These are phyloP conservation scores for Clonostachys rhizophaga DNA, from an alignment of 2,329 filamentous ascomycete species.

Conservation along the genomic window DNA sequence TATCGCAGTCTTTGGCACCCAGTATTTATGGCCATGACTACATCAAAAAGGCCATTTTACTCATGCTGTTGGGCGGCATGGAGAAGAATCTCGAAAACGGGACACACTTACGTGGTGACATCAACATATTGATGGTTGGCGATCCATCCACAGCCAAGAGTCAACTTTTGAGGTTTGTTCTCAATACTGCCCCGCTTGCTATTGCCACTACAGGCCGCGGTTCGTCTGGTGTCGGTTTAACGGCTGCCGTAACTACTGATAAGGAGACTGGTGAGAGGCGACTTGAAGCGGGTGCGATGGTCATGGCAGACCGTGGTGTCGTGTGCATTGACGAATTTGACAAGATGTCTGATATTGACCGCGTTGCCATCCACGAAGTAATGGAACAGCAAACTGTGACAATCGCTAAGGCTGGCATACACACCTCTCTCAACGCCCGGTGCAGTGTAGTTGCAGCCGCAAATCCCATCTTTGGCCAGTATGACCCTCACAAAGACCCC, in stretches of 20 bases:
- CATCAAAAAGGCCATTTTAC: constrained; percentile 94
- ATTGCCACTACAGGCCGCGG: constrained; percentile 97
- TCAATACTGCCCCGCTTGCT: constrained; percentile 93
- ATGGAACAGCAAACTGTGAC: constrained; percentile 99
- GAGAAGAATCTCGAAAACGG: constrained; percentile 99
- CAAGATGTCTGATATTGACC: constrained; percentile 98
- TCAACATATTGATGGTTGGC: constrained; percentile 99
- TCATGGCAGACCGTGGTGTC: constrained; percentile 91
- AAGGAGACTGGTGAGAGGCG: constrained; percentile 96
- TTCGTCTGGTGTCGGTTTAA: constrained; percentile 95
- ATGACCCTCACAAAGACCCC: constrained; percentile 96
- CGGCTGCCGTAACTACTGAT: constrained; percentile 91
- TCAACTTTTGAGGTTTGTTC: constrained; percentile 92
- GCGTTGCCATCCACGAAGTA: constrained; percentile 98
- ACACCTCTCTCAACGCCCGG: constrained; percentile 92
- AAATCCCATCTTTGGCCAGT: constrained; percentile 97
- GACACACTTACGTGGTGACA: constrained; percentile 95
- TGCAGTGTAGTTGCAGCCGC: constrained; percentile 96
- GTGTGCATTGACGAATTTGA: constrained; percentile 99
- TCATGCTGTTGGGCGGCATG: constrained; percentile 93
- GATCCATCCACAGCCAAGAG: constrained; percentile 98
- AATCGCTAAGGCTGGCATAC: constrained; percentile 97
- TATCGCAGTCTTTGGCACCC: constrained; percentile 90
- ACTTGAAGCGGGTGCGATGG: constrained; percentile 97
- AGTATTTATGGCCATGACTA: constrained; percentile 97